Evolutionary conservation across 176 grass and related monocot genomes (phyloP).

Genomic region (Avena insularis): DNA sequence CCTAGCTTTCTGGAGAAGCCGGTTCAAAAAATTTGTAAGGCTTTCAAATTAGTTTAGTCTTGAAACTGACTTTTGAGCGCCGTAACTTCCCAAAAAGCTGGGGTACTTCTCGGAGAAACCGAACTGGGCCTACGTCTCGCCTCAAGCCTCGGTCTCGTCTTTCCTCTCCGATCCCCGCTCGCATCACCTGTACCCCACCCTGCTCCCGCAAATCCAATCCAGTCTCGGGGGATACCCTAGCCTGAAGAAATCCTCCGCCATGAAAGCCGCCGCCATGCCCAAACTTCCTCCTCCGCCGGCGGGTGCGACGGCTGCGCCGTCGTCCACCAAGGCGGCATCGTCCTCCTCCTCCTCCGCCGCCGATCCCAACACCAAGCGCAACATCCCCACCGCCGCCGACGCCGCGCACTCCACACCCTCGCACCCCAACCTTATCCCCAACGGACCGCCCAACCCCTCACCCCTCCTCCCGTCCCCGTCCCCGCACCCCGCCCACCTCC

Average conservation of each 20-base stretch:
- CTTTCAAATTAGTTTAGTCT: no score
- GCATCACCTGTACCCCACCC: neutral
- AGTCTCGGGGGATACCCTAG: constrained; percentile 33
- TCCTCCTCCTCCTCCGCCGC: constrained; percentile 56
- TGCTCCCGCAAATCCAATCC: constrained; percentile 21
- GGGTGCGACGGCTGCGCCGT: neutral
- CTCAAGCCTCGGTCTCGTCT: neutral
- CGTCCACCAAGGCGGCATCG: constrained; percentile 43
- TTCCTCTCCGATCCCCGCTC: neutral
- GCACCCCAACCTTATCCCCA: constrained; percentile 23
- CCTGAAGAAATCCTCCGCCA: constrained; percentile 49
- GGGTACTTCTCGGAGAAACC: neutral
- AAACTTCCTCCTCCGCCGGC: constrained; percentile 13
- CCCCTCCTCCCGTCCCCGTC: constrained; percentile 13
- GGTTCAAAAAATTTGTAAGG: no score
- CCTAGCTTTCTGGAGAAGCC: no score
- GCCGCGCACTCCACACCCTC: constrained; percentile 19
- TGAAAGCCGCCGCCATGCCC: constrained; percentile 52
- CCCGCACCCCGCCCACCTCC: neutral
- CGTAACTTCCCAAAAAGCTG: no score
- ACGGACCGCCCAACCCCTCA: constrained; percentile 14
- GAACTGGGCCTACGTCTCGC: neutral
- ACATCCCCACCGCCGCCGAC: neutral
- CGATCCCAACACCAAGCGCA: constrained; percentile 42
- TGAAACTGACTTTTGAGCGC: no score